Percentiles rank a stretch among this genome's conserved stretches.
phyloP scores from a whole-genome alignment of 768 basidiomycete species.

The Paxillus rubicundulus region DNA sequence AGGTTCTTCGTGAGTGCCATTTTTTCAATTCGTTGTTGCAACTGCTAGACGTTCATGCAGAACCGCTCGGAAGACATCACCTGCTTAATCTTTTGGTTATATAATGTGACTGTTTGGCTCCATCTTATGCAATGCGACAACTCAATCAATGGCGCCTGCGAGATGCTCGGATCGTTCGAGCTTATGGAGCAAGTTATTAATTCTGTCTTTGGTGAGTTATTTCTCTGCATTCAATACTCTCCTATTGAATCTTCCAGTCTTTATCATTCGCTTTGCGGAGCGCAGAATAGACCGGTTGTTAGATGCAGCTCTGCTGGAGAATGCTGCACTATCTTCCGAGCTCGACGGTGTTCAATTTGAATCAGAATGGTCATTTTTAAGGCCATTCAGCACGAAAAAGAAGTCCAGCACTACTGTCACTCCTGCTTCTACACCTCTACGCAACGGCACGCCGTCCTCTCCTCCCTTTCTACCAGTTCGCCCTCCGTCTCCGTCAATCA shows the following conservation, averaged over 20 bases:
- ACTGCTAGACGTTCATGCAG: constrained; percentile 40
- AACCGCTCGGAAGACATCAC: constrained; percentile 81
- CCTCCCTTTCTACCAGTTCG: constrained; percentile 48
- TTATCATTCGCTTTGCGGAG: constrained; percentile 92
- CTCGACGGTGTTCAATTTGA: constrained; percentile 88
- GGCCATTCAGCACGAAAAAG: constrained; percentile 67
- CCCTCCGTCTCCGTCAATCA: constrained; percentile 53
- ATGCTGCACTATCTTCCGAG: constrained; percentile 71
- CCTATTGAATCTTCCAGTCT: constrained; percentile 52
- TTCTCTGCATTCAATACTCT: background rate
- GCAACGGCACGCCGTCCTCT: constrained; percentile 40
- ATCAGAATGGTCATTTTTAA: constrained; percentile 90
- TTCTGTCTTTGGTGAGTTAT: constrained; percentile 79
- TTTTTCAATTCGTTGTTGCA: constrained; percentile 2
- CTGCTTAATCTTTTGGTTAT: constrained; percentile 89
- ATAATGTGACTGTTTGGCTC: constrained; percentile 87
- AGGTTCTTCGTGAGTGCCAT: constrained; percentile 76
- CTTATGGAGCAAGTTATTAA: constrained; percentile 91
- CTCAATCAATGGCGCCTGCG: constrained; percentile 74
- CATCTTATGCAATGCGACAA: constrained; percentile 88
- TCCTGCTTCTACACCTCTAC: constrained; percentile 31
- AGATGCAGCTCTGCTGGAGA: constrained; percentile 80
- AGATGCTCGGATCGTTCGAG: constrained; percentile 78
- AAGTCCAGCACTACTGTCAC: constrained; percentile 35
- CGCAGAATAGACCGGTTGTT: constrained; percentile 83